Evolutionary conservation across 345 rosid genomes (phyloP).

Genomic region (Psidium friedrichsthalianum): DNA sequence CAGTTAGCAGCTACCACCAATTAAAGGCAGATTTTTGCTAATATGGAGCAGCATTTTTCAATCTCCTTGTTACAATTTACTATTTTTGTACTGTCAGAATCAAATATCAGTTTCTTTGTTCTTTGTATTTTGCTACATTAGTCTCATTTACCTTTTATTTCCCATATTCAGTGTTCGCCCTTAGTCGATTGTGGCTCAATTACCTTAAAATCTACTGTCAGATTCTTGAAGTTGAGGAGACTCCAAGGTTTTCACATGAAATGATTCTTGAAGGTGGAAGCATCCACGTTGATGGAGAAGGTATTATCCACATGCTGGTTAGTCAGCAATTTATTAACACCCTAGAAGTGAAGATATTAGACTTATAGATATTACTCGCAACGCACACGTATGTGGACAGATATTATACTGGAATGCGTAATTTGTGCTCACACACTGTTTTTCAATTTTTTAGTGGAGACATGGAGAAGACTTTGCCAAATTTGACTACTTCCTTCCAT

Average conservation of each 20-base stretch:
- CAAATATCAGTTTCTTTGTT: neutral
- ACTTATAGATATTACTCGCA: neutral
- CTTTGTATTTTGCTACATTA: neutral
- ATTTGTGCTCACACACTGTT: neutral
- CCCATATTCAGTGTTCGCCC: neutral
- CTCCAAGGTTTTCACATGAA: slow-evolving; percentile 56
- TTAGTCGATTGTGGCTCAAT: neutral
- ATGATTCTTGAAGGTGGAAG: slow-evolving; percentile 99
- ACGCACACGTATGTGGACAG: neutral
- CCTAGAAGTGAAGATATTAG: neutral
- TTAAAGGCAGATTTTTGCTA: neutral
- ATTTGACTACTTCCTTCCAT: neutral
- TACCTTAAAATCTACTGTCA: slow-evolving; percentile 11
- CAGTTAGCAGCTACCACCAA: neutral
- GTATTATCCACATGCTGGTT: slow-evolving; percentile 13
- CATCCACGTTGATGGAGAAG: slow-evolving; percentile 98
- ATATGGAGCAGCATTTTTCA: neutral
- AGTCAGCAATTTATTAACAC: neutral
- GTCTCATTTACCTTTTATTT: neutral
- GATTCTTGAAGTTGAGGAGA: slow-evolving; percentile 65
- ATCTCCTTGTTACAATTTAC: neutral
- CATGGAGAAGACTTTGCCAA: neutral
- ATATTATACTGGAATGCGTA: neutral
- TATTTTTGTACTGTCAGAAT: neutral
- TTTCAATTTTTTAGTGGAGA: neutral